Evolutionary conservation across 345 rosid species (phyloP).

Genomic region (Eucalyptus lansdowneana): DNA sequence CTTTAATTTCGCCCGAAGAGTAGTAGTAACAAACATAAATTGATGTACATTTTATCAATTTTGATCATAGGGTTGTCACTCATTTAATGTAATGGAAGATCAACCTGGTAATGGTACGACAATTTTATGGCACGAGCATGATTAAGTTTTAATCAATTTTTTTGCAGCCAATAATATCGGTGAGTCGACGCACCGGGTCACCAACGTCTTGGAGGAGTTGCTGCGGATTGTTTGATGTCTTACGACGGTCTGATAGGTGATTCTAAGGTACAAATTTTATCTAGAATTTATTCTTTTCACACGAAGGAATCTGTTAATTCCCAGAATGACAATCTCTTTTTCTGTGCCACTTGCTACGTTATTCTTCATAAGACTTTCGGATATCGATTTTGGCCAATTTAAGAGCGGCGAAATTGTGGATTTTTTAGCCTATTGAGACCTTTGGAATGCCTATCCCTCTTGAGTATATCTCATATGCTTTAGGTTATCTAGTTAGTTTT

Average conservation of each 20-base stretch:
- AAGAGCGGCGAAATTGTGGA: neutral
- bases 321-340: neutral
- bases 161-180: conserved; percentile 17
- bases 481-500: neutral
- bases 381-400: neutral
- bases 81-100: neutral
- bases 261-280: neutral
- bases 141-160: neutral
- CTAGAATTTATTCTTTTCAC: neutral
- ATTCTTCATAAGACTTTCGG: neutral
- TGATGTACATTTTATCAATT: neutral
- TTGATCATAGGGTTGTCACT: neutral
- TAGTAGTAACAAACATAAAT: neutral
- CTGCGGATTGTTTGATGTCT: conserved; percentile 59
- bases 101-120: neutral
- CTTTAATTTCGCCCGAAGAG: neutral
- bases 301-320: neutral
- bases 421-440: neutral
- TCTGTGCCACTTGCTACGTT: neutral
- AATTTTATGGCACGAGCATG: neutral
- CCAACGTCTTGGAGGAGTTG: conserved; percentile 69
- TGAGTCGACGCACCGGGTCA: neutral
- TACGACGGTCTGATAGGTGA: conserved; percentile 18
- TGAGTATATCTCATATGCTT: neutral
- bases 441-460: neutral